Conservation (phyloP, 2,329 filamentous ascomycete species). For the Epichloe amarillans region DNA sequence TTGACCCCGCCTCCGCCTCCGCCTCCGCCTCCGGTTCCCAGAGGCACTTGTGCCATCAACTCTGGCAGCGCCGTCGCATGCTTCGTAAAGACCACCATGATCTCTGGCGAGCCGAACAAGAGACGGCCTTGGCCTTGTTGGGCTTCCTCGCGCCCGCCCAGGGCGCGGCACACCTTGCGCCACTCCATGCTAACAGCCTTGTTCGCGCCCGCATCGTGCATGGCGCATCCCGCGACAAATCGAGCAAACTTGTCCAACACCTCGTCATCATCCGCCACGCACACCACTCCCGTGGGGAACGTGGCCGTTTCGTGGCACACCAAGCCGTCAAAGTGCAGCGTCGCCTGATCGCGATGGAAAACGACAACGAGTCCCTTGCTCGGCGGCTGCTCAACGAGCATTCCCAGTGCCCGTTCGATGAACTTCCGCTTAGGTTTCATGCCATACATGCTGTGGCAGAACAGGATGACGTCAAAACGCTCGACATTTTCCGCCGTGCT, state of each 20-base stretch:
- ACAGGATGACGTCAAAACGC: conserved; percentile 42
- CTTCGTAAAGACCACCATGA: conserved; percentile 37
- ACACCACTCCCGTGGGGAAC: conserved; percentile 31
- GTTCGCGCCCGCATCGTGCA: conserved; percentile 19
- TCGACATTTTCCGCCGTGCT: conserved; percentile 10
- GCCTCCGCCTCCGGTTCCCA: conserved; percentile 2
- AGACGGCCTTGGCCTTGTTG: conserved; percentile 18
- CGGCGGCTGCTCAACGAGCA: conserved; percentile 28
- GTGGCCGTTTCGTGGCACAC: conserved; percentile 31
- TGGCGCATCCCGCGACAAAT: conserved; percentile 35
- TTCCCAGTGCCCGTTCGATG: conserved; percentile 31
- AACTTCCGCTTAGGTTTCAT: conserved; percentile 34
- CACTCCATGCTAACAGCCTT: conserved; percentile 25
- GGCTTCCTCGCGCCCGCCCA: conserved; percentile 26
- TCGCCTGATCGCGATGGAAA: conserved; percentile 36
- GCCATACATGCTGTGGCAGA: conserved; percentile 53
- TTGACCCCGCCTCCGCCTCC: conserved; percentile 24
- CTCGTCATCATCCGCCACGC: conserved; percentile 30
- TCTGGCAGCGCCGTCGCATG: conserved; percentile 21
- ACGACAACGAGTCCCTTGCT: conserved; percentile 33
- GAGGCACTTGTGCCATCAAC: conserved; percentile 28
- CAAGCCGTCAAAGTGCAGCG: conserved; percentile 32
- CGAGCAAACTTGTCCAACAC: conserved; percentile 35
- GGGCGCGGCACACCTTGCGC: conserved; percentile 37
- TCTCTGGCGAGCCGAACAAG: conserved; percentile 32